Evolutionary conservation across 495 filamentous ascomycete species (phyloP), one percentile per base, ranked within the genome.

Genomic region (Hyaloscypha finlandica): DNA sequence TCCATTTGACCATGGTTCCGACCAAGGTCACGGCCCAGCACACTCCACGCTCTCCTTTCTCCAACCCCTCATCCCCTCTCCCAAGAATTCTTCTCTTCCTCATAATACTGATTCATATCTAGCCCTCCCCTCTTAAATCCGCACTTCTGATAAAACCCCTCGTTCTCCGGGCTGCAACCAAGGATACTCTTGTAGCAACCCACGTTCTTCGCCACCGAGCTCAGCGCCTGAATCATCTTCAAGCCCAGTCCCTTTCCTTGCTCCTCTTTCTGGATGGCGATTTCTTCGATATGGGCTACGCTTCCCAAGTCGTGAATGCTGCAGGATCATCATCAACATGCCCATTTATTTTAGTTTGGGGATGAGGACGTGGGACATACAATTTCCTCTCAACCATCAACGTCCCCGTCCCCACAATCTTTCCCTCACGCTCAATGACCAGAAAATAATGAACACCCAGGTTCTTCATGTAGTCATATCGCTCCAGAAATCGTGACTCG

Each of bases 141-240:
- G 76, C 94, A 98, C 86, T 98, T 98, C 70, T 95, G 86, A 78
- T 98, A 98, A 82, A 98, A 98, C 22, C 92, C 92, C 78, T 96
- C 92, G 77, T 98, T 98, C 70, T 88, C 78, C 70, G 81, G 80
- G 77, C 78, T 82, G 71, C 80, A 83, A 73, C 83, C 80, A 61
- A 81, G 77, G 68, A 85, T 80, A 74, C 89, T 90, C 88, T 97
- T 97, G 77, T 96, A 97, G 80, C 92, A 96, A 30, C 92, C 93
- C 60, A 92, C 88, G 71, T 90, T 83, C 69, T 88, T 84, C 64
- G 92, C 91, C 63, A 97, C 87, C 76, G 83, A 88, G 79, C 97
- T 93, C 73, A 98, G 83, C 2, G 94, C 91, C 80, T 97, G 89
- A 70, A 98, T 97, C 66, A 98, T 88, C 63, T 89, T 84, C 76